phyloP scores from a whole-genome alignment of 768 basidiomycete species.

The Austroboletus festivus region DNA sequence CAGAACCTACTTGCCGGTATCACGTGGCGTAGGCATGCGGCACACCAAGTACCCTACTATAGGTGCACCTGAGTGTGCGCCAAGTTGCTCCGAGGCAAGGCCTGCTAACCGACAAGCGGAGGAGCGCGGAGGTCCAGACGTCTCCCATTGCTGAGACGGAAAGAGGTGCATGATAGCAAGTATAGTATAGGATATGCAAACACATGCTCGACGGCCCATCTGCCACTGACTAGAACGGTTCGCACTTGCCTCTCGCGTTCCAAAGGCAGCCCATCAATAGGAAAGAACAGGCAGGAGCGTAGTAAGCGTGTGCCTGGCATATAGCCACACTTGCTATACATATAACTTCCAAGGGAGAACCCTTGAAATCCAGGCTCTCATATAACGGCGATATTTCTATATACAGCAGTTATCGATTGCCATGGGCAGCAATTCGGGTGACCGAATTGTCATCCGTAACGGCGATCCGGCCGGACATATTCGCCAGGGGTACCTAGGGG shows the following conservation, averaged over 20 bases:
- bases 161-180: slow-evolving; percentile 14
- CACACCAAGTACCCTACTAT: not conserved
- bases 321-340: slow-evolving; percentile 1
- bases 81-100: slow-evolving; percentile 5
- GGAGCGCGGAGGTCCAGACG: not conserved
- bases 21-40: slow-evolving; percentile 17
- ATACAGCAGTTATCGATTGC: slow-evolving; percentile 2
- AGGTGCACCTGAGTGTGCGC: slow-evolving; percentile 1
- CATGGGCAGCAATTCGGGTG: not conserved
- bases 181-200: slow-evolving; percentile 7
- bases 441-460: slow-evolving; percentile 5
- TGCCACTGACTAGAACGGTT: slow-evolving; percentile 5
- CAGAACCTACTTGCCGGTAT: slow-evolving; percentile 29
- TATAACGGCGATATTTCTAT: slow-evolving; percentile 11
- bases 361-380: slow-evolving; percentile 1
- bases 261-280: not conserved
- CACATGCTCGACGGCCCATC: slow-evolving; percentile 7
- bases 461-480: slow-evolving; percentile 12
- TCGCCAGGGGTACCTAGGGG: slow-evolving; percentile 17
- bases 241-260: slow-evolving; percentile 13
- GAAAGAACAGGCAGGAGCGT: too few species aligned
- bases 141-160: slow-evolving; percentile 9
- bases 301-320: slow-evolving; percentile 17
- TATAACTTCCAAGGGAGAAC: slow-evolving; percentile 9
- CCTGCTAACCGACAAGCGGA: slow-evolving; percentile 15